Evolutionary conservation across 2,329 filamentous ascomycete genomes (phyloP).

Genomic region (Aspergillus unguis): DNA sequence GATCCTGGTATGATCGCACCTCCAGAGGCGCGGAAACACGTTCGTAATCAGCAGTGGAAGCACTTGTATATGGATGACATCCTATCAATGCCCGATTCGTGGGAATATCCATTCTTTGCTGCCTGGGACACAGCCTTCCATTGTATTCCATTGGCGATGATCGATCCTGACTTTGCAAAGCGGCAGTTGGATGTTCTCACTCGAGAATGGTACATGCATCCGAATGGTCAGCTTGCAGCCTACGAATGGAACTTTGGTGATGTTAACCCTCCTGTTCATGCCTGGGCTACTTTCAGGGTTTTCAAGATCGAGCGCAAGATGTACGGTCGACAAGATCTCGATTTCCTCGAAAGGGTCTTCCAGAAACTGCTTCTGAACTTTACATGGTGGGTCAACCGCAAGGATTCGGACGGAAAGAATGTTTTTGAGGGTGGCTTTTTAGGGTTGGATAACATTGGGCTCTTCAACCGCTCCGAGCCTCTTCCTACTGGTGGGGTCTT

Average conservation of each 20-base stretch:
- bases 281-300: constrained; percentile 89
- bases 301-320: constrained; percentile 99
- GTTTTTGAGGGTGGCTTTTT: constrained; percentile 96
- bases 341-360: constrained; percentile 94
- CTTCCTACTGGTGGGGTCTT: constrained; percentile 88
- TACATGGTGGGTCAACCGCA: constrained; percentile 99
- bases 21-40: constrained; percentile 70
- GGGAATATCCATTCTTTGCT: constrained; percentile 98
- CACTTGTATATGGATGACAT: constrained; percentile 95
- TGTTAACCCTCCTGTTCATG: constrained; percentile 93
- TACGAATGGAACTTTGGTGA: constrained; percentile 98
- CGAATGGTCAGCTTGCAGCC: constrained; percentile 89
- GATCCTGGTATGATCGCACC: constrained; percentile 86
- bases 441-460: constrained; percentile 91
- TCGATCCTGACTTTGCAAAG: constrained; percentile 96
- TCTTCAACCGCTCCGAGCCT: constrained; percentile 96
- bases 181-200: constrained; percentile 96
- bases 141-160: constrained; percentile 93
- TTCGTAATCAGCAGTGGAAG: constrained; percentile 88
- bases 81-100: constrained; percentile 95
- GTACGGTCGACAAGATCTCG: constrained; percentile 89
- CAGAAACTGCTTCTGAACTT: constrained; percentile 95
- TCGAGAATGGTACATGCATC: constrained; percentile 98
- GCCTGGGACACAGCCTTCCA: constrained; percentile 98
- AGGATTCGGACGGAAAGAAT: constrained; percentile 91